Percentiles rank a stretch among this genome's conserved stretches.
Conservation (phyloP, 108 stramenopile species). For the Skeletonema costatum region DNA sequence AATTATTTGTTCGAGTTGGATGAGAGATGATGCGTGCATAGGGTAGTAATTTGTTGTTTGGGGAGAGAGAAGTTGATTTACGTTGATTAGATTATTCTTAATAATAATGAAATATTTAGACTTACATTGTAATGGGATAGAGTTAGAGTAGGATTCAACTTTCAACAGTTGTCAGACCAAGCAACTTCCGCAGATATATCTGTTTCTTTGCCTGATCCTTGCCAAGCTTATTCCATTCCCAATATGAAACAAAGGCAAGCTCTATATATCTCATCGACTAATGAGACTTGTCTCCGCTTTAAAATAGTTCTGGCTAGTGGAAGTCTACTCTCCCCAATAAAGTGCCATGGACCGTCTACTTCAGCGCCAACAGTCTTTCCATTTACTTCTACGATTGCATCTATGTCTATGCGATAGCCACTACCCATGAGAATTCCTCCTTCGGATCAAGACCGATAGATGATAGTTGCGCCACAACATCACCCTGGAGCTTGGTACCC, state of each 20-base stretch:
- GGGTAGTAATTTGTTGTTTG: too few species aligned
- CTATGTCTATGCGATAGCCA: slow-evolving; percentile 15
- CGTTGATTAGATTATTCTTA: too few species aligned
- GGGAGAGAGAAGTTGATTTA: too few species aligned
- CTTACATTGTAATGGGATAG: too few species aligned
- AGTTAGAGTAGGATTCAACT: too few species aligned
- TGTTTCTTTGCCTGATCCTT: slow-evolving; percentile 11
- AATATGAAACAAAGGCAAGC: slow-evolving; percentile 22
- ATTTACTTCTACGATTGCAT: slow-evolving; percentile 10
- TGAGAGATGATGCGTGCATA: too few species aligned
- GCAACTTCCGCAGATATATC: background rate
- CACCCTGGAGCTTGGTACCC: slow-evolving; percentile 2
- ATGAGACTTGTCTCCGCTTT: slow-evolving; percentile 4
- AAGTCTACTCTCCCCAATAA: slow-evolving; percentile 15
- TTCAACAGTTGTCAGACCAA: background rate
- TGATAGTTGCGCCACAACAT: background rate
- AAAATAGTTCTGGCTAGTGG: background rate
- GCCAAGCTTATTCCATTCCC: slow-evolving; percentile 29
- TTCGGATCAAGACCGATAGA: slow-evolving; percentile 6
- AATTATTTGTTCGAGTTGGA: background rate
- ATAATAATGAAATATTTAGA: too few species aligned
- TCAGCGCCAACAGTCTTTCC: slow-evolving; percentile 66
- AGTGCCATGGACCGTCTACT: slow-evolving; percentile 88
- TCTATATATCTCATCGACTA: background rate
- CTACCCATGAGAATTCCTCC: slow-evolving; percentile 12